These are phyloP conservation scores for Elaeis oleifera DNA, from an alignment of 202 grass and related monocot species.

Conservation along the genomic window DNA sequence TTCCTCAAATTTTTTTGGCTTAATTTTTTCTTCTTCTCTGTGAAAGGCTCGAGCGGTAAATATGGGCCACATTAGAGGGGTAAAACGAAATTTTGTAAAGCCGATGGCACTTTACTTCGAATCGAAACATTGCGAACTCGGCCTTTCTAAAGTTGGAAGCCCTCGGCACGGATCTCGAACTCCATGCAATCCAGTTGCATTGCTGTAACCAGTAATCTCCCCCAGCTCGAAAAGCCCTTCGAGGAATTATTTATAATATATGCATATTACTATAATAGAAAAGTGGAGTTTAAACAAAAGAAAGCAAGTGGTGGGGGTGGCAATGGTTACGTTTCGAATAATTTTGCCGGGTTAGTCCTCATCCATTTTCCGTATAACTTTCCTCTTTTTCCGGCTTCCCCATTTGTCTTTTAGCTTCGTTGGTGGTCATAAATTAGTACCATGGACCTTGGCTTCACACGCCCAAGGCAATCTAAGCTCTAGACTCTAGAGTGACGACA, in stretches of 20 bases:
- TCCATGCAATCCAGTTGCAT: no score
- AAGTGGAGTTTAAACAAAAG: neutral
- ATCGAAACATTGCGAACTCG: neutral
- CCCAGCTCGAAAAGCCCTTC: neutral
- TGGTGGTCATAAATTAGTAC: slow-evolving; percentile 3
- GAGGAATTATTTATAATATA: neutral
- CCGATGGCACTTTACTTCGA: no score
- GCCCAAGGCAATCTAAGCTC: neutral
- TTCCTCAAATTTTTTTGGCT: no score
- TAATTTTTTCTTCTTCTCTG: no score
- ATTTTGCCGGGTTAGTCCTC: neutral
- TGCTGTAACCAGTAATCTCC: no score
- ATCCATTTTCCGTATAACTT: neutral
- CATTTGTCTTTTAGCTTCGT: slow-evolving; percentile 23
- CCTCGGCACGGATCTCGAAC: slow-evolving; percentile 7
- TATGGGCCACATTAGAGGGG: no score
- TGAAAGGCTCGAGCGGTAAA: no score
- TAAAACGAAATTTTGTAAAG: no score
- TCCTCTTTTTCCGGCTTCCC: neutral
- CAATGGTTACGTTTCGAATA: neutral
- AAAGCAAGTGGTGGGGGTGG: neutral
- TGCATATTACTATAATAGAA: neutral
- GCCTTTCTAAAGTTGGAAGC: neutral
- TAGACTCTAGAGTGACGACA: neutral
- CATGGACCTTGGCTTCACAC: neutral